A percentile compares a stretch with the other conserved stretches of the same genome.
phyloP scores from a whole-genome alignment of 1,284 basidiomycete genomes.

The Neonothopanus nambi region DNA sequence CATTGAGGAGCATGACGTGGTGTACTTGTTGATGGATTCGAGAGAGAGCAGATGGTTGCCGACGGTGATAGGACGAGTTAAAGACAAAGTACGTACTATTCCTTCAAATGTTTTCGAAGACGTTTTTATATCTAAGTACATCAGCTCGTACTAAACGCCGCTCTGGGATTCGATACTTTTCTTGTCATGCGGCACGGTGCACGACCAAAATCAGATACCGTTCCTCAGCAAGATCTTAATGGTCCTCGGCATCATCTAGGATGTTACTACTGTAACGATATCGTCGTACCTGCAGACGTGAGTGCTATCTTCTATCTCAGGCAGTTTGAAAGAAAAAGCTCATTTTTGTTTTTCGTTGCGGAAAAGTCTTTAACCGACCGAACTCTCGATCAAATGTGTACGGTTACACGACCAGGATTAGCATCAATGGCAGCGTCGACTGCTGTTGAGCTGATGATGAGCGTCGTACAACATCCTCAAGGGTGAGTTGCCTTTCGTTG shows the following conservation, averaged over 20 bases:
- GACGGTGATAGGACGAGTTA: constrained; percentile 81
- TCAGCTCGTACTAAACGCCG: constrained; percentile 92
- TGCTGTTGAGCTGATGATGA: constrained; percentile 90
- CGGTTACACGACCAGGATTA: constrained; percentile 94
- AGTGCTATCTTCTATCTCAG: constrained; percentile 28
- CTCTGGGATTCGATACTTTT: constrained; percentile 94
- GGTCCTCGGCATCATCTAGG: constrained; percentile 56
- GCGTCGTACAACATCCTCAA: constrained; percentile 86
- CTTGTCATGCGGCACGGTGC: constrained; percentile 96
- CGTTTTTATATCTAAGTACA: neutral
- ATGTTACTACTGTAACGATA: constrained; percentile 98
- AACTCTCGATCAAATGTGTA: constrained; percentile 99
- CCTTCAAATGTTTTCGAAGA: neutral
- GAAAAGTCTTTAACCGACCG: constrained; percentile 88
- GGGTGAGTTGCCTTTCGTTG: constrained; percentile 54
- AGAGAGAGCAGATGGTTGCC: constrained; percentile 96
- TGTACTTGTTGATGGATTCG: constrained; percentile 98
- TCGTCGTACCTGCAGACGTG: constrained; percentile 94
- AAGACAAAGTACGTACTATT: constrained; percentile 66
- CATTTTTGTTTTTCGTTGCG: neutral
- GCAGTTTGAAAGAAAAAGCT: neutral
- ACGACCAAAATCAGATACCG: constrained; percentile 39
- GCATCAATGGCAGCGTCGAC: constrained; percentile 91
- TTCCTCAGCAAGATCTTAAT: constrained; percentile 6
- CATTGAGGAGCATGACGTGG: constrained; percentile 82